Base-by-base conservation (phyloP, 371 early-diverging fungal species). In the Phascolomyces articulosus region DNA sequence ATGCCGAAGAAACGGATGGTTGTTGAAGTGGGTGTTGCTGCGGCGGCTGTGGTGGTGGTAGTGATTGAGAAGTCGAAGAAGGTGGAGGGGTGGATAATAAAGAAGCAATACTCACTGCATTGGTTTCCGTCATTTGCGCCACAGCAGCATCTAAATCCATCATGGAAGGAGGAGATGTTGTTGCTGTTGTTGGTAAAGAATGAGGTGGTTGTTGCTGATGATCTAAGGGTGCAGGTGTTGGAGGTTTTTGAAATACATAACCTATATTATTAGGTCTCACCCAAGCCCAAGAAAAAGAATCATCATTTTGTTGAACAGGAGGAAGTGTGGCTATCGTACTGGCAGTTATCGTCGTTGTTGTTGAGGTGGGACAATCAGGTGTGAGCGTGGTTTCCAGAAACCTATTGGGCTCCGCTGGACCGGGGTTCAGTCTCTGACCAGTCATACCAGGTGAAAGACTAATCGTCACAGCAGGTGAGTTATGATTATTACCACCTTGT, bases 271-370 rank as follows among this genome's bases (percentile, higher is more conserved):
- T 57, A n/a, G 72, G 69, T 29, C 68, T 69, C 56, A 71, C 63
- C 62, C 70, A 48, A 24, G 74, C 74, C 72, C 68, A 74, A 4
- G 51, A 62, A 18, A 64, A 65, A 48, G 63, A 70, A 63, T 57
- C 60, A 26, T 58, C 58, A 23, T 51, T 20, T 51, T 47, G 47
- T 38, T 44, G 44, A 1, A n/a, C 55, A 8, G 29, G 20, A 10
- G 20, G 4, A 18, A 51, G 23, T 24, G 26, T n/a, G n/a, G n/a
- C n/a, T n/a, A n/a, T n/a, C n/a, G 29, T 28, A 27, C 15, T 28
- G n/a, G 31, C 18, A 29, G 29, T 29, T 16, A 16, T 55, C 2
- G 55, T 18, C 24, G 55, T 55, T 16, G 40, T 40, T 21, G 18
- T 29, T 13, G 26, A 23, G 60, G 60, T 59, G 47, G 60, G 47